These are phyloP conservation scores for Terana coerulea DNA, from an alignment of 768 basidiomycete genomes.

Conservation along the genomic window DNA sequence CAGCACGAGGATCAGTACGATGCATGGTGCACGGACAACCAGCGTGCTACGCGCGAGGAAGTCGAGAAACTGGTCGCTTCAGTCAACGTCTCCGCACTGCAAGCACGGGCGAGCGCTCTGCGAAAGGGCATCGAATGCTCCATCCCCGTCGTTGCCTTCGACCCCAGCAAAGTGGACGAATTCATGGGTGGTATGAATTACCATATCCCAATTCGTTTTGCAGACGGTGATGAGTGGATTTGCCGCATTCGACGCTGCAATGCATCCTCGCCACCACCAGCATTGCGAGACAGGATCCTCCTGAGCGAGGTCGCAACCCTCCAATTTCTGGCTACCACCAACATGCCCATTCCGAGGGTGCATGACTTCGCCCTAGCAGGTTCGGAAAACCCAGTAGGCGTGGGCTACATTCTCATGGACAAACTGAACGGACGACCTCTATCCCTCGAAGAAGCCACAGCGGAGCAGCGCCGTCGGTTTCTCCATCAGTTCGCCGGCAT, in stretches of 20 bases:
- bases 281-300: neutral
- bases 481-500: conserved; percentile 9
- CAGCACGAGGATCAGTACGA: neutral
- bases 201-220: conserved; percentile 1
- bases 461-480: neutral
- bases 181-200: conserved; percentile 6
- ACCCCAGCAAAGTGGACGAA: neutral
- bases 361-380: neutral
- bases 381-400: neutral
- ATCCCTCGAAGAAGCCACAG: neutral
- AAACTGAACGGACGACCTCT: conserved; percentile 2
- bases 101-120: neutral
- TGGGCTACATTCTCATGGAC: conserved; percentile 9
- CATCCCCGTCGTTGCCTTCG: neutral
- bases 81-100: neutral
- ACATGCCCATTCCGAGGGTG: conserved; percentile 5
- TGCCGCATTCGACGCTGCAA: conserved; percentile 6
- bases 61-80: neutral
- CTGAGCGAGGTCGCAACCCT: conserved; percentile 9
- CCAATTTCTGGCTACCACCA: neutral
- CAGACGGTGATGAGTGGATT: conserved; percentile 2
- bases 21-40: neutral
- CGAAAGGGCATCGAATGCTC: neutral
- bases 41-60: neutral
- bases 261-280: neutral